phyloP scores from a whole-genome alignment of 495 filamentous ascomycete genomes.

The Lasiosphaeria miniovina region DNA sequence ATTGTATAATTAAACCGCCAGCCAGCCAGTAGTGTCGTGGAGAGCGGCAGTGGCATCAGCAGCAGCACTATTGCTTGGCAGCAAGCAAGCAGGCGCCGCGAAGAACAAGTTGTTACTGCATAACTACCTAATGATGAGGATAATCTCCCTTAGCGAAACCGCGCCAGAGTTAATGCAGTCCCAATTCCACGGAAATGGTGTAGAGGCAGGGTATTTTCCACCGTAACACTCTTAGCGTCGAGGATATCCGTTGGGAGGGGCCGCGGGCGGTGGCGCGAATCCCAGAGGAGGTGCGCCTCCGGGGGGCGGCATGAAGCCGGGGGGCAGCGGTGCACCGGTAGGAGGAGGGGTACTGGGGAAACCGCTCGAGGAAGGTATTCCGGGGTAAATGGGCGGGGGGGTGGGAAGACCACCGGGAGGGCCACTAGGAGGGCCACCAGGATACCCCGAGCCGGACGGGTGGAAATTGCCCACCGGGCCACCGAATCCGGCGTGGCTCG shows the following conservation, averaged over 20 bases:
- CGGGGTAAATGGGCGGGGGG: slow-evolving; percentile 25
- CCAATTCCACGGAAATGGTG: too few relatives aligned
- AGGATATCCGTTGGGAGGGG: slow-evolving; percentile 17
- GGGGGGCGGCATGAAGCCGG: slow-evolving; percentile 31
- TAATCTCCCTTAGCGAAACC: too few relatives aligned
- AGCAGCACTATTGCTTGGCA: too few relatives aligned
- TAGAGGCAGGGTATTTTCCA: too few relatives aligned
- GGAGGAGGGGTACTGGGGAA: slow-evolving; percentile 26
- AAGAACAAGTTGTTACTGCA: too few relatives aligned
- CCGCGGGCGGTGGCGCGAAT: slow-evolving; percentile 18
- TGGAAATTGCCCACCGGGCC: slow-evolving; percentile 65
- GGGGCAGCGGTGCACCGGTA: slow-evolving; percentile 28
- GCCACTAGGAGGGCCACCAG: slow-evolving; percentile 17
- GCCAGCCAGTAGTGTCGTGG: too few relatives aligned
- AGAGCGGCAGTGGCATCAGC: too few relatives aligned
- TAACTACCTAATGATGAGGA: too few relatives aligned
- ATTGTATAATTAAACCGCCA: too few relatives aligned
- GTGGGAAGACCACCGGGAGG: slow-evolving; percentile 12
- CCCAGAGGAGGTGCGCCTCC: slow-evolving; percentile 18
- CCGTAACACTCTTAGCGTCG: slow-evolving; percentile 14
- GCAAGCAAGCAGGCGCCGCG: too few relatives aligned
- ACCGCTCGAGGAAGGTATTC: slow-evolving; percentile 27
- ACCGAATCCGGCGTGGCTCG: slow-evolving; percentile 72
- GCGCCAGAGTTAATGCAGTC: too few relatives aligned
- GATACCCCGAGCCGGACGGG: slow-evolving; percentile 32